phyloP scores from a whole-genome alignment of 768 basidiomycete species.

The Phylloporus scabripes region DNA sequence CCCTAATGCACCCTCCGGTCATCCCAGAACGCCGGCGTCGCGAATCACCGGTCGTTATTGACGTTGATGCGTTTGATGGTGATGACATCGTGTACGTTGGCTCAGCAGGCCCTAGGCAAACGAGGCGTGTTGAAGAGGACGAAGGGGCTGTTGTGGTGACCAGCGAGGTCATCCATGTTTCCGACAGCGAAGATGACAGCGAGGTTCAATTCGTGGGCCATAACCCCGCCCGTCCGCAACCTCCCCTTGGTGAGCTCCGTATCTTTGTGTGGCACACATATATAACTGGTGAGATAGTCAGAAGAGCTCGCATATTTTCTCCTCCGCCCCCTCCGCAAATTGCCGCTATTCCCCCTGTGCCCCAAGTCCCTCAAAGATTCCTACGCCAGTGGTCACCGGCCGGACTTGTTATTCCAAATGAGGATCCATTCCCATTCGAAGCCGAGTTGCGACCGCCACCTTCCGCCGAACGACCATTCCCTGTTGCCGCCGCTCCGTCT shows the following conservation, averaged over 20 bases:
- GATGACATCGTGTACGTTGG: constrained; percentile 28
- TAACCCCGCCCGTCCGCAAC: constrained; percentile 15
- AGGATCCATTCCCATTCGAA: constrained; percentile 51
- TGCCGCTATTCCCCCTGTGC: constrained; percentile 50
- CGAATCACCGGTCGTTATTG: constrained; percentile 35
- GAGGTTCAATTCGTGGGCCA: constrained; percentile 27
- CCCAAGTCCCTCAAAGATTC: constrained; percentile 39
- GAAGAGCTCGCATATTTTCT: constrained; percentile 32
- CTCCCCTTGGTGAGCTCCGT: constrained; percentile 14
- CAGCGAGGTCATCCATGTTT: constrained; percentile 30
- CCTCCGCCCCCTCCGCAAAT: constrained; percentile 46
- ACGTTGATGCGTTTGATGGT: constrained; percentile 39
- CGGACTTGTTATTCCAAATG: constrained; percentile 46
- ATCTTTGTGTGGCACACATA: not conserved
- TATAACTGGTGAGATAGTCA: constrained; percentile 6
- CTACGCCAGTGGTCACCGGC: constrained; percentile 32
- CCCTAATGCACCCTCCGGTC: not conserved
- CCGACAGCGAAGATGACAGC: constrained; percentile 39
- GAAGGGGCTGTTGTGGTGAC: constrained; percentile 15
- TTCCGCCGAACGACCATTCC: constrained; percentile 22
- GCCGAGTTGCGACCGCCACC: constrained; percentile 20
- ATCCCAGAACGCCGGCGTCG: constrained; percentile 11
- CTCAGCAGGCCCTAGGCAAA: constrained; percentile 20
- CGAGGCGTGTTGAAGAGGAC: constrained; percentile 24
- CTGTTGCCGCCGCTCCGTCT: constrained; percentile 43